A percentile compares a stretch with the other conserved stretches of the same genome.
Conservation (phyloP, 2,329 filamentous ascomycete genomes). For the Fonsecaea pugnacius region DNA sequence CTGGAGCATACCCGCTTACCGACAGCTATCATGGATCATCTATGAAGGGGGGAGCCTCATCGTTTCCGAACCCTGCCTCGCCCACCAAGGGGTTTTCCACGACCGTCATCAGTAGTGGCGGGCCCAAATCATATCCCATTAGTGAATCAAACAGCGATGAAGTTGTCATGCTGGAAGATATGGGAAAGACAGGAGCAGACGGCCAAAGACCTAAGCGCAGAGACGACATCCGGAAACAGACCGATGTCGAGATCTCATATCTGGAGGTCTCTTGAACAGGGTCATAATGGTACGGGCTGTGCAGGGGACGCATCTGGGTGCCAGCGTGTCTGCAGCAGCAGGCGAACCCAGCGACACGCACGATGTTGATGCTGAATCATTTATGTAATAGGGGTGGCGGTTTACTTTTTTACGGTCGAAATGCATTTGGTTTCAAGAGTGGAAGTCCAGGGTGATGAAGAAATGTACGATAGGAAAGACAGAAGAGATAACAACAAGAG, state of each 20-base stretch:
- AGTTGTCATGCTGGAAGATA: conserved; percentile 19
- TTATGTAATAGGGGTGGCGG: neutral
- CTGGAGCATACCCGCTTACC: neutral
- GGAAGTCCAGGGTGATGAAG: neutral
- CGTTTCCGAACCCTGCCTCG: conserved; percentile 4
- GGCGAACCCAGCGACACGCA: neutral
- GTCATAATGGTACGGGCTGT: neutral
- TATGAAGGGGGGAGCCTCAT: neutral
- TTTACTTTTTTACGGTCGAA: neutral
- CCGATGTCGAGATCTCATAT: conserved; percentile 14
- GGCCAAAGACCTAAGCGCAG: neutral
- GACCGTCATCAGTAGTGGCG: conserved; percentile 4
- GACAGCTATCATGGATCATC: conserved; percentile 7
- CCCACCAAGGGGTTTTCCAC: conserved; percentile 1
- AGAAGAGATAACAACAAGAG: neutral
- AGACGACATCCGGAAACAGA: conserved; percentile 15
- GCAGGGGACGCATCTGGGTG: neutral
- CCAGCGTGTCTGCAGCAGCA: neutral
- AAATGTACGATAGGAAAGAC: neutral
- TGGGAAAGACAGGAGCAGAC: conserved; percentile 7
- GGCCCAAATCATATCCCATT: conserved; percentile 8
- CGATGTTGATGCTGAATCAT: neutral
- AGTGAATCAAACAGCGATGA: conserved; percentile 17
- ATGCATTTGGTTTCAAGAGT: neutral
- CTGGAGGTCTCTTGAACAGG: neutral